These are phyloP conservation scores for Colletotrichum lentis DNA, from an alignment of 2,329 filamentous ascomycete species.

Conservation along the genomic window DNA sequence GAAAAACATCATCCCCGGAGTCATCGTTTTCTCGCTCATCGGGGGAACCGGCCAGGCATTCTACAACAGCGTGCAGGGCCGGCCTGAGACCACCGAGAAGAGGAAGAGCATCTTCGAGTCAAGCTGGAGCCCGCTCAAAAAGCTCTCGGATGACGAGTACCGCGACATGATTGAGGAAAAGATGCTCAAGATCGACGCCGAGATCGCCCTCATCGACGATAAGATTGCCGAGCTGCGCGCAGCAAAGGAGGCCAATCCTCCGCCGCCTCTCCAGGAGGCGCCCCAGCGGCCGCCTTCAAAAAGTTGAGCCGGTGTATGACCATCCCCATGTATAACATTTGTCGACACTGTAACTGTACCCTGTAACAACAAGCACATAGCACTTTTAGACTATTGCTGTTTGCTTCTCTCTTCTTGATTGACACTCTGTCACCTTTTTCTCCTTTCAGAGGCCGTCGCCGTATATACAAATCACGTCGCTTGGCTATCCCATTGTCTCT, in stretches of 20 bases:
- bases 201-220: constrained; percentile 82
- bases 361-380: constrained; percentile 16
- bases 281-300: neutral
- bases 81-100: constrained; percentile 39
- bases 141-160: constrained; percentile 77
- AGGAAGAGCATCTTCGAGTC: constrained; percentile 62
- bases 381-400: neutral
- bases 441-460: neutral
- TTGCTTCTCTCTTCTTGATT: neutral
- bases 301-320: neutral
- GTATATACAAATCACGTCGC: too few relatives aligned
- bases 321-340: neutral
- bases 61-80: constrained; percentile 45
- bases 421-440: neutral
- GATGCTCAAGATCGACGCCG: constrained; percentile 74
- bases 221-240: constrained; percentile 62
- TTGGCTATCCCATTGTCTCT: too few relatives aligned
- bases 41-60: constrained; percentile 53
- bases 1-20: constrained; percentile 60
- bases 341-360: neutral
- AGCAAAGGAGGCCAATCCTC: constrained; percentile 18
- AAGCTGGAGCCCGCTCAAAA: constrained; percentile 75
- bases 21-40: constrained; percentile 57
- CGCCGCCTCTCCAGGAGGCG: neutral
- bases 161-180: constrained; percentile 74